Conservation (phyloP, 108 stramenopile species). For the Licmophora abbreviata region DNA sequence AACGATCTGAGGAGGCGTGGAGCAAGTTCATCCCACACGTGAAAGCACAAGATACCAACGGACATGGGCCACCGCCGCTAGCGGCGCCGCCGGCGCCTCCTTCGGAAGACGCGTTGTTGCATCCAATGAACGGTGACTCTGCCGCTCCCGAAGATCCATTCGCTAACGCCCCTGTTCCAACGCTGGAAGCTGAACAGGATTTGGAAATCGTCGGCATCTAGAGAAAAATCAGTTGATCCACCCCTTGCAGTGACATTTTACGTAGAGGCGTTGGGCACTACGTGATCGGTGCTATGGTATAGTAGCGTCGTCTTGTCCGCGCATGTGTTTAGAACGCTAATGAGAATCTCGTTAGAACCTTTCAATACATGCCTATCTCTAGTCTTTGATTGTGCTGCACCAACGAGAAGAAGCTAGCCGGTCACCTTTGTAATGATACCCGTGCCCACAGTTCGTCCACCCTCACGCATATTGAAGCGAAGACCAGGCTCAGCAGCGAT, state of each 20-base stretch:
- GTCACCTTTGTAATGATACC: constrained; percentile 92
- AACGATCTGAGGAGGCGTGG: constrained; percentile 69
- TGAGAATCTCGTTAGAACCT: not conserved
- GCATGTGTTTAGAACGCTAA: not conserved
- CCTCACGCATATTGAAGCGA: constrained; percentile 98
- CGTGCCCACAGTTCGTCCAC: constrained; percentile 97
- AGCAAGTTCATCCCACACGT: constrained; percentile 50
- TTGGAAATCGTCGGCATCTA: not conserved
- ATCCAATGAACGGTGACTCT: too few relatives aligned
- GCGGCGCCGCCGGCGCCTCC: too few relatives aligned
- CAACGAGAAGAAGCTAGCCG: too few relatives aligned
- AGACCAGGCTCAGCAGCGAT: constrained; percentile 90
- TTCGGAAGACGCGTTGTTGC: too few relatives aligned
- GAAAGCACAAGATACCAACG: too few relatives aligned
- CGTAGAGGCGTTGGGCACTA: not conserved
- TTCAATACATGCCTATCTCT: not conserved
- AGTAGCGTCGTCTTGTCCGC: not conserved
- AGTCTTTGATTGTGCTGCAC: not conserved
- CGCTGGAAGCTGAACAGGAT: not conserved
- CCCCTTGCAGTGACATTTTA: not conserved
- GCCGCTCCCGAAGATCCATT: too few relatives aligned
- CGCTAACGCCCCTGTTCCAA: not conserved
- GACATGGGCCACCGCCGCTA: too few relatives aligned
- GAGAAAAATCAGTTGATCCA: too few relatives aligned
- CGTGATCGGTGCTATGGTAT: not conserved